Base-by-base conservation (phyloP, 495 filamentous ascomycete species). In the Annulohypoxylon moriforme region DNA sequence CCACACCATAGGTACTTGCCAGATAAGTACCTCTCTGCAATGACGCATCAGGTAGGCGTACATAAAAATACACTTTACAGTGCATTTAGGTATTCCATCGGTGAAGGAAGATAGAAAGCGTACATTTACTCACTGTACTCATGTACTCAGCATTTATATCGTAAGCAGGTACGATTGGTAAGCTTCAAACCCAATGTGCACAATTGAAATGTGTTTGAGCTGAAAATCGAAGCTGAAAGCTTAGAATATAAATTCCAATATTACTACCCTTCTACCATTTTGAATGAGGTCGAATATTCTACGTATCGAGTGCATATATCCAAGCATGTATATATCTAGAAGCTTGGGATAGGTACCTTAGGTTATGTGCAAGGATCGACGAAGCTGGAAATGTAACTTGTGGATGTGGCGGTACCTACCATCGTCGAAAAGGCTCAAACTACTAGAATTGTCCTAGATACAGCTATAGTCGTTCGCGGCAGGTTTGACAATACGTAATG, bases 371-470 rank as follows among this genome's bases (percentile, higher is more conserved):
- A 57, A 22, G 24, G 53, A 57, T 38, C 7, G 14, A 16, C 13
- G 29, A 2, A 56, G 25, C 14, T 56, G 31, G 16, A 36, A 20
- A 58, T 31, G 52, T 57, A 40, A 40, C 36, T n/a, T 40, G 36
- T 29, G 60, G 42, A 34, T 64, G 67, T 64, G 67, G 59, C 67
- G 52, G 59, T 69, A 69, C 67, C 10, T 14, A 38, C 24, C 50
- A 34, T 60, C 33, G 42, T n/a, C 34, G 42, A 52, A 36, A 31
- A 50, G 13, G 24, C 44, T 52, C 31, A 16, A 46, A 60, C 36
- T 60, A n/a, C 57, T 20, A 44, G 13, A 42, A 42, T 31, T 46
- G 38, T 11, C 57, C 57, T 13, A 49, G 9, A n/a, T 60, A n/a
- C 38, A 42, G 44, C 27, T 4, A 22, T n/a, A 22, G 34, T 52